Conservation (phyloP, 2,329 filamentous ascomycete genomes). For the Claviceps maximensis region DNA sequence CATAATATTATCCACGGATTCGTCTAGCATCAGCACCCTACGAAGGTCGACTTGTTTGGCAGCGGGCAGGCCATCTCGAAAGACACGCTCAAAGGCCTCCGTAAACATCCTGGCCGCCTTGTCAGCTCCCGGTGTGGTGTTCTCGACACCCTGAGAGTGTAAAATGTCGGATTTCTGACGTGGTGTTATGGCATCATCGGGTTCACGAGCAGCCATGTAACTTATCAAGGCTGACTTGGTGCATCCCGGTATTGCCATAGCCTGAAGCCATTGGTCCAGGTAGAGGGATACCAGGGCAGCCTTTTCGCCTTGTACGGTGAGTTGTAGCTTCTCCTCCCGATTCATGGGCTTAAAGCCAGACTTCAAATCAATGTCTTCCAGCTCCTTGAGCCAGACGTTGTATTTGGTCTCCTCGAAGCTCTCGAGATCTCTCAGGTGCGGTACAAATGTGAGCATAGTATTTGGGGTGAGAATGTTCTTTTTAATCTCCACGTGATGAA, state of each 20-base stretch:
- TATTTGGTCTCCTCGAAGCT: constrained; percentile 43
- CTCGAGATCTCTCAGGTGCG: constrained; percentile 43
- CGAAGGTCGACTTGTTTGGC: constrained; percentile 32
- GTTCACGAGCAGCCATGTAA: constrained; percentile 36
- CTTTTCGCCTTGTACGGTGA: constrained; percentile 37
- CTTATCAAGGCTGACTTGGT: constrained; percentile 39
- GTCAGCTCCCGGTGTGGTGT: constrained; percentile 27
- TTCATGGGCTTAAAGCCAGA: constrained; percentile 44
- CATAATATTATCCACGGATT: constrained; percentile 38
- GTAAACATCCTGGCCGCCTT: constrained; percentile 37
- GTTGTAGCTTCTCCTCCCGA: constrained; percentile 34
- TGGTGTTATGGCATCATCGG: constrained; percentile 35
- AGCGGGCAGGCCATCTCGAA: constrained; percentile 23
- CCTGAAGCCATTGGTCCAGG: constrained; percentile 39
- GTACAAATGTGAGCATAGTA: constrained; percentile 47
- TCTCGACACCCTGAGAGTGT: constrained; percentile 29
- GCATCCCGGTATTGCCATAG: constrained; percentile 36
- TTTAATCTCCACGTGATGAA: constrained; percentile 46
- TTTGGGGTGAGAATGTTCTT: constrained; percentile 48
- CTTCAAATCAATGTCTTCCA: constrained; percentile 43
- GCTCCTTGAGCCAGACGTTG: constrained; percentile 41
- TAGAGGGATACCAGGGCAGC: constrained; percentile 39
- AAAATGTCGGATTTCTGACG: constrained; percentile 41
- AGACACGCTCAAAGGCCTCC: constrained; percentile 43
- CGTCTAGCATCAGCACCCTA: constrained; percentile 40